Conservation (phyloP, 805 yeast genomes). For the Kodamaea lidongshanica region DNA sequence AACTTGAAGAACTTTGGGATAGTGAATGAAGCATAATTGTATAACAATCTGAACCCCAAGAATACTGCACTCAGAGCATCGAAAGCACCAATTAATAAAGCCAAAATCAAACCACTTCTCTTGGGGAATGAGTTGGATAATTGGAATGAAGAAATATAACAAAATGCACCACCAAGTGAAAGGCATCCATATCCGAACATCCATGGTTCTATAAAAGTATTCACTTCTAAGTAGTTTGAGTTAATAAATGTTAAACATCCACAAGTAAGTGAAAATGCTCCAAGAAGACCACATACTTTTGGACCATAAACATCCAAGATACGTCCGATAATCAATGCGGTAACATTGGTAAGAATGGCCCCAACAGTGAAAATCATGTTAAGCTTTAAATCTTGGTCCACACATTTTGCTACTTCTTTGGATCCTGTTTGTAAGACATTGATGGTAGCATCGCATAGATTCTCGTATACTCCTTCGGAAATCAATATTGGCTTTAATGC, state of each 20-base stretch:
- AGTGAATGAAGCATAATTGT: conserved; percentile 31
- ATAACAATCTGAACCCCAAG: conserved; percentile 40
- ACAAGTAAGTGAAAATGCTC: conserved; percentile 40
- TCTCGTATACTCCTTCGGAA: conserved; percentile 67
- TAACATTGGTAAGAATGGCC: conserved; percentile 50
- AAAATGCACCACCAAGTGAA: conserved; percentile 57
- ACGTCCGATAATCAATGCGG: conserved; percentile 47
- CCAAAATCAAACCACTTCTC: conserved; percentile 47
- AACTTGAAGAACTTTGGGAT: conserved; percentile 41
- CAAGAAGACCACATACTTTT: conserved; percentile 46
- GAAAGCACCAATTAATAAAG: conserved; percentile 52
- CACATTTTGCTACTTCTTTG: conserved; percentile 39
- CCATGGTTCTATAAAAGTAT: conserved; percentile 42
- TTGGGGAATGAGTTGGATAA: conserved; percentile 52
- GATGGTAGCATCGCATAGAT: conserved; percentile 42
- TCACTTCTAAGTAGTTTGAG: conserved; percentile 21
- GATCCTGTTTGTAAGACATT: conserved; percentile 1
- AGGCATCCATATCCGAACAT: conserved; percentile 44
- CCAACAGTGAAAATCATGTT: conserved; percentile 56
- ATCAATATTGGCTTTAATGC: conserved; percentile 83
- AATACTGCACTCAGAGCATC: conserved; percentile 55
- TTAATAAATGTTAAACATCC: conserved; percentile 44
- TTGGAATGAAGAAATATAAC: conserved; percentile 51
- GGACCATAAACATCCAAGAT: conserved; percentile 49
- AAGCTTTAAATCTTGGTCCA: conserved; percentile 48